phyloP scores from a whole-genome alignment of 768 basidiomycete genomes.

The Russula sp. region DNA sequence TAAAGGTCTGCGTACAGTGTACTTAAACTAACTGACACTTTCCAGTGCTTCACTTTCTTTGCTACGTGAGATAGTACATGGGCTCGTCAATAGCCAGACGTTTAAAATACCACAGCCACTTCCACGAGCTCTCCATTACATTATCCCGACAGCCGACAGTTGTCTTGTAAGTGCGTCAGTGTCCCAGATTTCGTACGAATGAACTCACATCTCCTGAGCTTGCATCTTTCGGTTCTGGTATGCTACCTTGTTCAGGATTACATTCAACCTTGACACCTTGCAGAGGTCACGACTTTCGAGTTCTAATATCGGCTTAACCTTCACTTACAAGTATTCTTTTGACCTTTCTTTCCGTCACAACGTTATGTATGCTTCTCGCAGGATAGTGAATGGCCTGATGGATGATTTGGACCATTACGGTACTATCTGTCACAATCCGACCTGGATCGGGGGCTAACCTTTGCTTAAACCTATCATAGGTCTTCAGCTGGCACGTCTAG shows the following conservation, averaged over 20 bases:
- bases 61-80: slow-evolving; percentile 58
- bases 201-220: slow-evolving; percentile 42
- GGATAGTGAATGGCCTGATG: slow-evolving; percentile 70
- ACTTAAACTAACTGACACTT: slow-evolving; percentile 6
- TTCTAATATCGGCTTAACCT: slow-evolving; percentile 64
- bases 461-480: slow-evolving; percentile 47
- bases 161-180: slow-evolving; percentile 56
- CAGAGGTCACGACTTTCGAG: slow-evolving; percentile 55
- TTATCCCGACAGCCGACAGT: slow-evolving; percentile 76
- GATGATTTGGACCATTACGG: slow-evolving; percentile 72
- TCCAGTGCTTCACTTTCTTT: slow-evolving; percentile 83
- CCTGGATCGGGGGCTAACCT: not conserved
- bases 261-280: not conserved
- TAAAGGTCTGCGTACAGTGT: slow-evolving; percentile 35
- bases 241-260: not conserved
- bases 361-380: slow-evolving; percentile 34
- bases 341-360: not conserved
- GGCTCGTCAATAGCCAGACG: not conserved
- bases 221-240: slow-evolving; percentile 58
- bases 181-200: not conserved
- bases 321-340: slow-evolving; percentile 68
- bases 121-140: slow-evolving; percentile 72
- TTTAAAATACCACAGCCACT: slow-evolving; percentile 51
- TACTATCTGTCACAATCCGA: slow-evolving; percentile 33
- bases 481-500: slow-evolving; percentile 82